These are phyloP conservation scores for Guadua angustifolia DNA, from an alignment of 176 grass and related monocot genomes.

Conservation along the genomic window DNA sequence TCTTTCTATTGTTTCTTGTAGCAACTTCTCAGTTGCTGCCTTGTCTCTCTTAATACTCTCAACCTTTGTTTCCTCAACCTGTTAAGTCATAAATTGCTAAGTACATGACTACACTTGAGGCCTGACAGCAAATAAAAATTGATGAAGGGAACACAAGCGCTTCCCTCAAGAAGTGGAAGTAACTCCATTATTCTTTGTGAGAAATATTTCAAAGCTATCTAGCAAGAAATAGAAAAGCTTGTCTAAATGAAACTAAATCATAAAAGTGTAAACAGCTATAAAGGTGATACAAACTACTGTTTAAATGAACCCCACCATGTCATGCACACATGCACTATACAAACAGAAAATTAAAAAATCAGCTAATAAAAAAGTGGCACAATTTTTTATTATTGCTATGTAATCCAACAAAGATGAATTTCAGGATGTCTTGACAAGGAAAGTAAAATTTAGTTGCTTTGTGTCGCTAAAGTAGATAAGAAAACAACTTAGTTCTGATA, in stretches of 20 bases:
- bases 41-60: slow-evolving; percentile 98
- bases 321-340: neutral
- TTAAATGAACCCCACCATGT: slow-evolving; percentile 3
- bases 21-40: slow-evolving; percentile 82
- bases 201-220: slow-evolving; percentile 13
- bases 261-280: slow-evolving; percentile 10
- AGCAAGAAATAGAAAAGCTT: neutral
- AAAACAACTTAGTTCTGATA: neutral
- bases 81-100: slow-evolving; percentile 46
- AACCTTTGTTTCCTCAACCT: slow-evolving; percentile 98
- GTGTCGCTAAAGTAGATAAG: slow-evolving; percentile 7
- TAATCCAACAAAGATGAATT: slow-evolving; percentile 24
- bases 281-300: neutral
- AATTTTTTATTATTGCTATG: slow-evolving; percentile 1
- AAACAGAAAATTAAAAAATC: slow-evolving; percentile 31
- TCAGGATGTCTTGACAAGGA: slow-evolving; percentile 19
- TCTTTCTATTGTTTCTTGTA: slow-evolving; percentile 99
- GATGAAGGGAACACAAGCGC: neutral
- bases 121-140: neutral
- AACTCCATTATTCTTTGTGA: slow-evolving; percentile 17
- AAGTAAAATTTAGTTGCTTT: slow-evolving; percentile 15
- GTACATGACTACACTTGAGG: slow-evolving; percentile 23
- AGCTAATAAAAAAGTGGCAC: neutral
- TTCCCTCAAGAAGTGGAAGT: slow-evolving; percentile 5
- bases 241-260: slow-evolving; percentile 36